These are phyloP conservation scores for Rachicladosporium sp. DNA, from an alignment of 2,329 filamentous ascomycete genomes.

Conservation along the genomic window DNA sequence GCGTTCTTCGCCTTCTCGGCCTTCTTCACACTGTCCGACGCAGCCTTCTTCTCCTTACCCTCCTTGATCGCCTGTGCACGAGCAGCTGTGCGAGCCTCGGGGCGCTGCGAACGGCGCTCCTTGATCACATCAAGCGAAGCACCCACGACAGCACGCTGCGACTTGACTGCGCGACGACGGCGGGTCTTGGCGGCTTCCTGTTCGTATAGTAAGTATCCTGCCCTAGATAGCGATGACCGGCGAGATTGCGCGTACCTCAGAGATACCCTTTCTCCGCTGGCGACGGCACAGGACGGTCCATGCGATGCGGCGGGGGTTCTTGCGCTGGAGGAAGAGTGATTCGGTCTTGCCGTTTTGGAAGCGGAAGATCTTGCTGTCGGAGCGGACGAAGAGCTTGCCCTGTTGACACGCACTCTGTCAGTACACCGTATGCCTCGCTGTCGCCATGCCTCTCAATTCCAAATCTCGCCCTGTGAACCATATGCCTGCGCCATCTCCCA, in stretches of 20 bases:
- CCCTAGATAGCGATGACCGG: not conserved
- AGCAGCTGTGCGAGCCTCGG: conserved; percentile 87
- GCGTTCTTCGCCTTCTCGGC: conserved; percentile 96
- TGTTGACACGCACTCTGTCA: conserved; percentile 30
- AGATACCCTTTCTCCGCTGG: conserved; percentile 99
- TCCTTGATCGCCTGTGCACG: conserved; percentile 87
- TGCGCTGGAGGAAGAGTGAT: conserved; percentile 99
- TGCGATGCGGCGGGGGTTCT: conserved; percentile 98
- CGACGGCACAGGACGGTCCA: conserved; percentile 98
- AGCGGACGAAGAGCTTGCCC: conserved; percentile 99
- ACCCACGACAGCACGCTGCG: conserved; percentile 97
- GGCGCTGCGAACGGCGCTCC: conserved; percentile 90
- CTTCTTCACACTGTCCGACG: conserved; percentile 85
- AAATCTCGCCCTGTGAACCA: no score
- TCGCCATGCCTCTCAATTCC: no score
- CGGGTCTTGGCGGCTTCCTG: conserved; percentile 99
- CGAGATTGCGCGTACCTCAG: conserved; percentile 63
- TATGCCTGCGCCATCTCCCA: no score
- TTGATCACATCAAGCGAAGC: conserved; percentile 99
- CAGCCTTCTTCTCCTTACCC: conserved; percentile 96
- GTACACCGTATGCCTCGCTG: no score
- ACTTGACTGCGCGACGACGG: conserved; percentile 93
- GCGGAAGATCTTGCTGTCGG: conserved; percentile 99
- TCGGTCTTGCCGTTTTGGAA: conserved; percentile 99
- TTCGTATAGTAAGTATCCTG: conserved; percentile 19